A percentile compares a stretch with the other conserved stretches of the same genome.
Evolutionary conservation across 495 filamentous ascomycete genomes (phyloP).

Genomic region (Hypoxylon perforatum): DNA sequence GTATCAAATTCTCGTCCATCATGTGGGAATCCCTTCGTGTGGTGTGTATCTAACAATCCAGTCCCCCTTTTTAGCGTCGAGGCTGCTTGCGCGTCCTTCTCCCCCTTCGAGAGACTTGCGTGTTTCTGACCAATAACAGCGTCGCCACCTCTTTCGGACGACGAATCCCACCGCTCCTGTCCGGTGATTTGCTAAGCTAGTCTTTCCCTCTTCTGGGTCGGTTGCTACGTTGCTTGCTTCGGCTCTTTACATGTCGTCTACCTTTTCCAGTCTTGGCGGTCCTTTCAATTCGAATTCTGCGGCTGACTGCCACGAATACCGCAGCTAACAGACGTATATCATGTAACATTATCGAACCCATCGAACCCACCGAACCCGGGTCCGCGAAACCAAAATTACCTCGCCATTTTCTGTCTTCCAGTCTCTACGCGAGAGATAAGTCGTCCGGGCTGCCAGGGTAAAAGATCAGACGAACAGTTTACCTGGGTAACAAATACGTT

Average conservation of each 20-base stretch:
- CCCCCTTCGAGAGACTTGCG: constrained; percentile 39
- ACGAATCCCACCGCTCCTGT: constrained; percentile 39
- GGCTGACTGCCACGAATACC: constrained; percentile 34
- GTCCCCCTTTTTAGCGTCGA: constrained; percentile 34
- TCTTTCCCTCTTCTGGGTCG: constrained; percentile 34
- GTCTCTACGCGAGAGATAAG: constrained; percentile 14
- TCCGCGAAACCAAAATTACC: constrained; percentile 14
- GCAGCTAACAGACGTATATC: constrained; percentile 23
- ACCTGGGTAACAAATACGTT: not conserved
- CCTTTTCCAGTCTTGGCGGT: constrained; percentile 31
- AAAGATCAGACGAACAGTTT: not conserved
- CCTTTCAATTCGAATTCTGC: constrained; percentile 34
- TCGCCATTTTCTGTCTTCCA: constrained; percentile 19
- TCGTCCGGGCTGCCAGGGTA: constrained; percentile 5
- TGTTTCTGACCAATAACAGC: constrained; percentile 39
- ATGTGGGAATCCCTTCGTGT: constrained; percentile 10
- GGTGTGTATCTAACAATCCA: constrained; percentile 34
- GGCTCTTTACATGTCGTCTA: constrained; percentile 40
- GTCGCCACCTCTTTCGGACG: constrained; percentile 32
- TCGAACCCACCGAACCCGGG: constrained; percentile 16
- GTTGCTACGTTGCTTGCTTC: constrained; percentile 43
- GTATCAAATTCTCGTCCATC: constrained; percentile 17
- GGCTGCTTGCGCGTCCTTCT: constrained; percentile 42
- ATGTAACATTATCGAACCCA: constrained; percentile 31
- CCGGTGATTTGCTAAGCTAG: constrained; percentile 39